These are phyloP conservation scores for Coemansia sp. DNA, from an alignment of 192 early-diverging fungal species.

Conservation along the genomic window DNA sequence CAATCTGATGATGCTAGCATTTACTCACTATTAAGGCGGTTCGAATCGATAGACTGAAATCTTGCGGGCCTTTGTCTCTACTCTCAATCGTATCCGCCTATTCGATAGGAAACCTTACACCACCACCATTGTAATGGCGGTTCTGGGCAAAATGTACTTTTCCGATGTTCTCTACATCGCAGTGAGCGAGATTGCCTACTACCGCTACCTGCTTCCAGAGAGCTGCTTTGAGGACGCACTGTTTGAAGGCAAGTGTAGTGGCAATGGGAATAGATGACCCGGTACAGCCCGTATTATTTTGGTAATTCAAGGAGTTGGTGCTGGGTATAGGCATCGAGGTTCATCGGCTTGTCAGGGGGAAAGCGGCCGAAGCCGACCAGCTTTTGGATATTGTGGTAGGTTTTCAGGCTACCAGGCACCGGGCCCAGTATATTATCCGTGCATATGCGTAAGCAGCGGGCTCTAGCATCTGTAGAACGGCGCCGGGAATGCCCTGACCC, in stretches of 20 bases:
- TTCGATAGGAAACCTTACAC: background rate
- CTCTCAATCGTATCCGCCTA: background rate
- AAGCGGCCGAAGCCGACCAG: slow-evolving; percentile 28
- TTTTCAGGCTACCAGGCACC: no score
- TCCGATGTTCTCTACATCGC: slow-evolving; percentile 19
- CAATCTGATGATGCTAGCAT: slow-evolving; percentile 9
- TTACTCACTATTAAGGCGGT: slow-evolving; percentile 1
- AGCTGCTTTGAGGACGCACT: slow-evolving; percentile 12
- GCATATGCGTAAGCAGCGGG: background rate
- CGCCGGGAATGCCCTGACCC: slow-evolving; percentile 15
- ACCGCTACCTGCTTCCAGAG: slow-evolving; percentile 36
- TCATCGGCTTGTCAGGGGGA: slow-evolving; percentile 15
- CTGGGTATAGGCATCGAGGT: no score
- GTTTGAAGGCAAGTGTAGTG: slow-evolving; percentile 14
- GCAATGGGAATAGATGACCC: no score
- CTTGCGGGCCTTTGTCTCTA: background rate
- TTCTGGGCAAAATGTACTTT: slow-evolving; percentile 8
- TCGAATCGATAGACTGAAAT: background rate
- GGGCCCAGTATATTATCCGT: no score
- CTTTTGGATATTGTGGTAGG: slow-evolving; percentile 24
- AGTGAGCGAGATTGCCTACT: slow-evolving; percentile 31
- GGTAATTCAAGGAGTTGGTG: no score
- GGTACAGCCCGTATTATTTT: background rate
- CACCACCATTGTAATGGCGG: no score
- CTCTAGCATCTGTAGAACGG: slow-evolving; percentile 8